Percentiles rank a stretch among this genome's conserved stretches.
Conservation (phyloP, 2,329 filamentous ascomycete genomes). For the Fusarium metavorans region DNA sequence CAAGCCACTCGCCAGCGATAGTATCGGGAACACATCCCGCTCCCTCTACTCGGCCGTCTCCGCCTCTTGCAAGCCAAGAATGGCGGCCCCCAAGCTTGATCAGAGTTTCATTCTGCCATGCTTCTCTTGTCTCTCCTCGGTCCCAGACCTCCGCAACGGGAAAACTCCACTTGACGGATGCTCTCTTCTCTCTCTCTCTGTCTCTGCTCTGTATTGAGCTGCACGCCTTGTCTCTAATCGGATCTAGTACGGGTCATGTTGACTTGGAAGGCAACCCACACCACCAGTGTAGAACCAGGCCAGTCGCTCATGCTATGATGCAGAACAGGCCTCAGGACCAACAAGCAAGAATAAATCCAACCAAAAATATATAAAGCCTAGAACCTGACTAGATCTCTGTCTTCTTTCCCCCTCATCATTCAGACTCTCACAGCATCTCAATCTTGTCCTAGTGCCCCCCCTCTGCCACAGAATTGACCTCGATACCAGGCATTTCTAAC, state of each 20-base stretch:
- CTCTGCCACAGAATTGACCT: not conserved
- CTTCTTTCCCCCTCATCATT: not conserved
- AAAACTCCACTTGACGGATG: not conserved
- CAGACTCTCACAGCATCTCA: not conserved
- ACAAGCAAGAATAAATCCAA: not conserved
- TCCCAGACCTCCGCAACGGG: constrained; percentile 9
- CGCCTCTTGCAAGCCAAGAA: not conserved
- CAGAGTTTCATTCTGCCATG: not conserved
- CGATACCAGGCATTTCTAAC: not conserved
- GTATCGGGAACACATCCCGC: not conserved
- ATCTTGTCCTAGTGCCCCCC: not conserved
- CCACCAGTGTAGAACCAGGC: not conserved
- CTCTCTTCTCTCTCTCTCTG: not conserved
- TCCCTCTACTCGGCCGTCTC: not conserved
- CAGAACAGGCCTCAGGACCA: not conserved
- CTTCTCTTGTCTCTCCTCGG: not conserved
- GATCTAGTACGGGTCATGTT: not conserved
- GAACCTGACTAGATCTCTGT: not conserved
- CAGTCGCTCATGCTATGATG: not conserved
- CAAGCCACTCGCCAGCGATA: not conserved
- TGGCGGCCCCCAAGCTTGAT: not conserved
- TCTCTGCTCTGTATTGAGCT: not conserved
- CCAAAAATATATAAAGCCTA: not conserved
- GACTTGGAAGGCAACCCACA: not conserved
- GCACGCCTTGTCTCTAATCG: not conserved